Evolutionary conservation across 2,329 filamentous ascomycete species (phyloP).

Genomic region (Trichoderma arundinaceum): DNA sequence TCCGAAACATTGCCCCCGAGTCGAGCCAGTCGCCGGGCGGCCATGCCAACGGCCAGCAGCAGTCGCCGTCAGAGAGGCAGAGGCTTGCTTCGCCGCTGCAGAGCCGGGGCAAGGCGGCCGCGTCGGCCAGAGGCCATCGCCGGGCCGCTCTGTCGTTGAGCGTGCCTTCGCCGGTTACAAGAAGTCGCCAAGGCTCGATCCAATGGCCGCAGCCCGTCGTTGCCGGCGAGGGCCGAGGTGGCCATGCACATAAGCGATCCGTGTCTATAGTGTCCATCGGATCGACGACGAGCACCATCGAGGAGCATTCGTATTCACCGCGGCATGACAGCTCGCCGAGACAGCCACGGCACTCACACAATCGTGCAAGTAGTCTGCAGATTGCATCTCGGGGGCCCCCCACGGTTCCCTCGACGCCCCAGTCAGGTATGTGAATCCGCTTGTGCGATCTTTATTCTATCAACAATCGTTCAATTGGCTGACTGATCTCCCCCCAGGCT

Average conservation of each 20-base stretch:
- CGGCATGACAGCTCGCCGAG: constrained; percentile 50
- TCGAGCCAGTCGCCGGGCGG: constrained; percentile 40
- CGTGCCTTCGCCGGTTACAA: constrained; percentile 53
- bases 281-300: constrained; percentile 54
- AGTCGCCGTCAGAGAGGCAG: constrained; percentile 42
- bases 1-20: constrained; percentile 77
- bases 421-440: constrained; percentile 44
- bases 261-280: constrained; percentile 83
- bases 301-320: constrained; percentile 52
- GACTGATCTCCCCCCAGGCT: constrained; percentile 20
- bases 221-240: constrained; percentile 43
- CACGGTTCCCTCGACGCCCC: constrained; percentile 53
- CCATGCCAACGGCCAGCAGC: constrained; percentile 16
- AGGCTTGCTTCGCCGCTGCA: constrained; percentile 53
- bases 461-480: constrained; percentile 9
- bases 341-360: constrained; percentile 65
- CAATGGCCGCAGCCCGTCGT: constrained; percentile 52
- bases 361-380: constrained; percentile 81
- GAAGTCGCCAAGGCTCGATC: constrained; percentile 54
- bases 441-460: background rate
- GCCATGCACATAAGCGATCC: constrained; percentile 74
- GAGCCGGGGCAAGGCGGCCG: constrained; percentile 49
- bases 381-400: constrained; percentile 52
- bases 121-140: constrained; percentile 64
- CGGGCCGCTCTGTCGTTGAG: constrained; percentile 68